Evolutionary conservation across 805 yeast genomes (phyloP), one percentile per base, ranked within the genome.

Genomic region (Cyberlindnera mississippiensis): DNA sequence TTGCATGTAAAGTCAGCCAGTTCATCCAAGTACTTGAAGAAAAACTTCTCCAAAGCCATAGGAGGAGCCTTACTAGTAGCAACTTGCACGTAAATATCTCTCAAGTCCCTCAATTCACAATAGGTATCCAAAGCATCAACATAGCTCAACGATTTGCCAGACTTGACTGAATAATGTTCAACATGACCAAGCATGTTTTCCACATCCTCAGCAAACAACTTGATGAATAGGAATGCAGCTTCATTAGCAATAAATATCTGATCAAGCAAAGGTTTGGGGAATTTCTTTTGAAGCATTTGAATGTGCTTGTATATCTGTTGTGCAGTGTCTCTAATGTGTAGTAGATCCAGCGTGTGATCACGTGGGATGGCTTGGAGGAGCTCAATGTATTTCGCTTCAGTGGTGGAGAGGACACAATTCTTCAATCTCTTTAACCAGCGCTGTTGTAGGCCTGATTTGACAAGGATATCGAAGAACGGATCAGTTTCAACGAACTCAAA

Each of bases 221-320:
- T 68, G 5, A 77, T 69, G n/a, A 76, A 61, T 6, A 75, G 65
- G 0, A 66, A 63, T 0, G 76, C 80, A 22, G 72, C 67, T 1
- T 73, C 72, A 26, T 63, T 60, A 1, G 85, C 61, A 28, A 85
- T 73, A 34, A 71, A 61, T 4, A 85, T 59, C 43, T 67, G 67
- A 16, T 79, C 88, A 33, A 85, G 61, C n/a, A 85, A 60, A 0
- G 87, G 82, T 32, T 63, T 65, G 28, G 74, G 75, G 53, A 80
- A 85, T 46, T 78, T 62, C 45, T 76, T 81, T 48, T 81, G 85
- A 20, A 83, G 57, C 15, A 54, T 52, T 41, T 72, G 66, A 14
- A 82, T 74, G 26, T 71, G 70, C 3, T 62, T 61, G 8, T 79
- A 68, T 16, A 85, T 70, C 29, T 59, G 54, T 35, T 79, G 80